Conservation (phyloP, 768 basidiomycete genomes). For the Pisolithus albus region DNA sequence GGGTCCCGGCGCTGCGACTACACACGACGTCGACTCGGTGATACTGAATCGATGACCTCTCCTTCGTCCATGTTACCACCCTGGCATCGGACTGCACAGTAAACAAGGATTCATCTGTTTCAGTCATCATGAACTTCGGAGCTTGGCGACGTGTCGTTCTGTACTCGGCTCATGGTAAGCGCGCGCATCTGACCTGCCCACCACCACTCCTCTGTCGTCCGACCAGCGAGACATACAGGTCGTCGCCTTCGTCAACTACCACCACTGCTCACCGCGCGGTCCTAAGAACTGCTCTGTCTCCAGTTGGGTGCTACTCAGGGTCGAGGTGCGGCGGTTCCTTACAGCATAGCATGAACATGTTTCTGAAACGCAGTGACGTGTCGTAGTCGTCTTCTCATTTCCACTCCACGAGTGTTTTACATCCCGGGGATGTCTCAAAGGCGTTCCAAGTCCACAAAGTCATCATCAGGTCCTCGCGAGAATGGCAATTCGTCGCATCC, state of each 20-base stretch:
- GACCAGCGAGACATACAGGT: no score
- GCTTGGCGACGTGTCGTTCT: constrained; percentile 1
- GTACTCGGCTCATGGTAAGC: constrained; percentile 4
- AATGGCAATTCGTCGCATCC: constrained; percentile 9
- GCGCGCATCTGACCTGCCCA: not conserved
- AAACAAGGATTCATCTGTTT: no score
- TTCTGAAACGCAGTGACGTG: constrained; percentile 5
- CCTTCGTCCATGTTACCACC: no score
- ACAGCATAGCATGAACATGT: no score
- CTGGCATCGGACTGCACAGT: no score
- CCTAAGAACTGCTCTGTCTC: not conserved
- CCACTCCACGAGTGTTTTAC: not conserved
- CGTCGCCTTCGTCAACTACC: no score
- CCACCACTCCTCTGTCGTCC: not conserved
- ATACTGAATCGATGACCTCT: no score
- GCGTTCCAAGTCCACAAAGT: constrained; percentile 13
- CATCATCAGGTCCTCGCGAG: constrained; percentile 14
- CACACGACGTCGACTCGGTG: no score
- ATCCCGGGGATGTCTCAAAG: constrained; percentile 17
- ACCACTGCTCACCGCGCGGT: not conserved
- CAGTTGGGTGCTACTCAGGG: constrained; percentile 9
- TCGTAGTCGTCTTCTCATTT: constrained; percentile 10
- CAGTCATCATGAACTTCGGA: not conserved
- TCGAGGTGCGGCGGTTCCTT: not conserved
- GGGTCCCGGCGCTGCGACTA: no score